Evolutionary conservation across 257 asterid genomes (phyloP), one percentile per base, ranked within the genome.

Genomic region (Plantago elongata): DNA sequence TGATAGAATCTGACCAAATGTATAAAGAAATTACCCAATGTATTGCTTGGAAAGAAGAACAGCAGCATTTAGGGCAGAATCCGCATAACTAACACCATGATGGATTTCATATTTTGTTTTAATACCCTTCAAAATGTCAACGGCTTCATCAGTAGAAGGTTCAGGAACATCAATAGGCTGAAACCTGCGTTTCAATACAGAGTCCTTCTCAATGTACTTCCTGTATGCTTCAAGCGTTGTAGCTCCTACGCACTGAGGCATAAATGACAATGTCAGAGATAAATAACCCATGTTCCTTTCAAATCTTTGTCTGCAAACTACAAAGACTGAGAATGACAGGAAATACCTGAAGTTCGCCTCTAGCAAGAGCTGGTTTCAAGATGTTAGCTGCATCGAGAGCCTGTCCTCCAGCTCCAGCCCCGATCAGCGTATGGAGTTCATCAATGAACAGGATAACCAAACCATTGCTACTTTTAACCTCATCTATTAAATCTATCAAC

Each of bases 401-500:
- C 61, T 97, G 97, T 72, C 86, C 98, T 3, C 95, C 98, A 64
- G 98, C 98, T 75, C 98, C 98, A 30, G 98, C 98, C 61, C 98
- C 98, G 58, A 91, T 89, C 74, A 92, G 80, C 1, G 99, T 92
- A 79, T 89, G 99, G 65, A 92, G 96, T 77, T 92, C 99, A 72
- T 92, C 99, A 43, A 92, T 92, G 71, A 92, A 92, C 59, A 92
- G 96, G 51, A 92, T 89, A 67, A 86, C 89, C 60, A 89, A 95
- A 60, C 86, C 95, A 68, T 92, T 92, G 88, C 95, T 76, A 76
- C 89, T 95, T 70, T 83, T 92, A 30, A 92, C 81, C 77, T 92
- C 99, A 74, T 92, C 99, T 95, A 89, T 86, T 76, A 92, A 73
- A 77, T 86, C 89, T 82, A 89, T 92, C 61, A 92, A 64, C 73